A percentile compares a stretch with the other conserved stretches of the same genome.
Conservation (phyloP, 345 rosid genomes). For the Dimocarpus longan region DNA sequence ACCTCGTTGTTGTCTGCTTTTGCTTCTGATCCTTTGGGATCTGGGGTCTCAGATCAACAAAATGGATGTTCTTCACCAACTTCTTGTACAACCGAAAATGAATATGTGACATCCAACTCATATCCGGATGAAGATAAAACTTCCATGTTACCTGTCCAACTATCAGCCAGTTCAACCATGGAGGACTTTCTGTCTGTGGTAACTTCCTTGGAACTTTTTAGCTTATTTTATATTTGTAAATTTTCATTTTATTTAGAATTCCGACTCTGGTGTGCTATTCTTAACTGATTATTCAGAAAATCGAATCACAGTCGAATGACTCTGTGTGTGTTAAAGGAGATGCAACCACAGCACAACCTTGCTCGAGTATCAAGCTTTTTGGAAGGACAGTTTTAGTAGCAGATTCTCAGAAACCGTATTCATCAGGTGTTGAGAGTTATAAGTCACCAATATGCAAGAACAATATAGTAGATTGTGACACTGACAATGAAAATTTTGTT, state of each 20-base stretch:
- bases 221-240: neutral
- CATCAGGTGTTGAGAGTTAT: slow-evolving; percentile 8
- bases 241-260: slow-evolving; percentile 2
- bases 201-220: neutral
- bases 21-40: slow-evolving; percentile 43
- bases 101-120: slow-evolving; percentile 32
- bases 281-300: slow-evolving; percentile 30
- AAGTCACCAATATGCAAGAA: slow-evolving; percentile 15
- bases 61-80: slow-evolving; percentile 58
- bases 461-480: slow-evolving; percentile 18
- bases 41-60: slow-evolving; percentile 43
- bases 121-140: slow-evolving; percentile 36
- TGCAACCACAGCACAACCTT: slow-evolving; percentile 19
- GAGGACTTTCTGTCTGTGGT: slow-evolving; percentile 32
- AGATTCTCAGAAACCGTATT: slow-evolving; percentile 31
- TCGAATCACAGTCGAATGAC: slow-evolving; percentile 27
- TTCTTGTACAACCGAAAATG: slow-evolving; percentile 58
- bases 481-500: slow-evolving; percentile 16
- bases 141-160: slow-evolving; percentile 12
- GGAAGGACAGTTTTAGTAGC: slow-evolving; percentile 57
- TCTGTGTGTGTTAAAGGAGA: slow-evolving; percentile 17
- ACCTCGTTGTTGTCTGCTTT: slow-evolving; percentile 57
- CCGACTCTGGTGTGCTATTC: neutral
- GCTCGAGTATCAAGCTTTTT: slow-evolving; percentile 61
- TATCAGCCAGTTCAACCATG: slow-evolving; percentile 15